phyloP scores from a whole-genome alignment of 1,284 basidiomycete genomes.

The Erythrobasidium hasegawianum region DNA sequence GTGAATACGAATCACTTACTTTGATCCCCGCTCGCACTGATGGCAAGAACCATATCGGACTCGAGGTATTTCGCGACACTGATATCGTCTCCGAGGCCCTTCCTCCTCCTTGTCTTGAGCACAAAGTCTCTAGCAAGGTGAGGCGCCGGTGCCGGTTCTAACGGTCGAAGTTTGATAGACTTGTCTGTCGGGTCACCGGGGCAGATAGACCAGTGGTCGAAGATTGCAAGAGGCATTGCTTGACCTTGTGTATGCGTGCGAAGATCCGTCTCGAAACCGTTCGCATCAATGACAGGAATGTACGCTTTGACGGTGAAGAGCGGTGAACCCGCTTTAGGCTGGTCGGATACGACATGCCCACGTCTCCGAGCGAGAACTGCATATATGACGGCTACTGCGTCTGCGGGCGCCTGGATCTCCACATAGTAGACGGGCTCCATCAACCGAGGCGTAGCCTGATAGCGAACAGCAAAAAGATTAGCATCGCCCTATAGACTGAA shows the following conservation, averaged over 20 bases:
- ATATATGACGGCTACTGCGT: slow-evolving; percentile 96
- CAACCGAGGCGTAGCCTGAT: slow-evolving; percentile 48
- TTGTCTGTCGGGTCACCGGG: slow-evolving; percentile 89
- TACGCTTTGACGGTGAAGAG: slow-evolving; percentile 95
- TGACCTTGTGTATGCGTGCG: slow-evolving; percentile 95
- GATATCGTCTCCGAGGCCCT: slow-evolving; percentile 57
- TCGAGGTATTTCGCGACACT: slow-evolving; percentile 37
- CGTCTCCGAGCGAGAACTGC: slow-evolving; percentile 92
- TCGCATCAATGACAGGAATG: slow-evolving; percentile 96
- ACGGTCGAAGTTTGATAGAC: slow-evolving; percentile 85
- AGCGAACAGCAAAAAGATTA: background rate
- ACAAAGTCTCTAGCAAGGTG: slow-evolving; percentile 70
- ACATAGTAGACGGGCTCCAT: slow-evolving; percentile 98
- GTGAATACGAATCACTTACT: too few species aligned
- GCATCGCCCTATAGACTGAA: background rate
- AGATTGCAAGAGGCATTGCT: slow-evolving; percentile 91
- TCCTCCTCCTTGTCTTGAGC: slow-evolving; percentile 90
- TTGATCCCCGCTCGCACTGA: slow-evolving; percentile 27
- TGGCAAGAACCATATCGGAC: slow-evolving; percentile 34
- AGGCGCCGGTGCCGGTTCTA: slow-evolving; percentile 95
- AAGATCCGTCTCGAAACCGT: slow-evolving; percentile 97
- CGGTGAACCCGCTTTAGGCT: slow-evolving; percentile 94
- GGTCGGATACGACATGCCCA: slow-evolving; percentile 96
- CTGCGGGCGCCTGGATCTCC: slow-evolving; percentile 96
- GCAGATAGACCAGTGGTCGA: slow-evolving; percentile 95